Conservation (phyloP, 805 yeast species). For the Suhomyces kilbournensis region DNA sequence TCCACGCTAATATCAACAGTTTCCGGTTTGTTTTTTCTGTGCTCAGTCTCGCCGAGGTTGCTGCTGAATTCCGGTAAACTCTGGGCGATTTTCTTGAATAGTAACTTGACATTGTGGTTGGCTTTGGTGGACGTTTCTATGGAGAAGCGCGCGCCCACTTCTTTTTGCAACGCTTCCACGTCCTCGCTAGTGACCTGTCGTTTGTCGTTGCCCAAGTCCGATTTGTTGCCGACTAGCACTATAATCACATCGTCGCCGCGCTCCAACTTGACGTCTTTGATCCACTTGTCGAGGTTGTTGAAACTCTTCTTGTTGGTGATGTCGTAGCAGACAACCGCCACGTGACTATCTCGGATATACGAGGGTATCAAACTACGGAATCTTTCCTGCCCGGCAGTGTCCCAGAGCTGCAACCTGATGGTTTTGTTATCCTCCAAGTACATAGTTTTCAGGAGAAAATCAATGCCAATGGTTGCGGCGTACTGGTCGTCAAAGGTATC, state of each 20-base stretch:
- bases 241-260: slow-evolving; percentile 87
- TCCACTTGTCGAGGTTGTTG: slow-evolving; percentile 84
- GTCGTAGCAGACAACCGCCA: slow-evolving; percentile 96
- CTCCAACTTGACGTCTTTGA: slow-evolving; percentile 90
- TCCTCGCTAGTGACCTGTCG: slow-evolving; percentile 82
- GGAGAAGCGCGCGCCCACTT: slow-evolving; percentile 71
- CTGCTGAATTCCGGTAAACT: slow-evolving; percentile 74
- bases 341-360: slow-evolving; percentile 92
- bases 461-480: slow-evolving; percentile 96
- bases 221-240: slow-evolving; percentile 89
- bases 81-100: slow-evolving; percentile 89
- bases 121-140: slow-evolving; percentile 95
- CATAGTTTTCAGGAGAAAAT: slow-evolving; percentile 75
- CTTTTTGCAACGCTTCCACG: slow-evolving; percentile 73
- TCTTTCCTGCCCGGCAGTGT: slow-evolving; percentile 96
- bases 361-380: slow-evolving; percentile 93
- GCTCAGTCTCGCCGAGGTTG: slow-evolving; percentile 8
- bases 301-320: slow-evolving; percentile 84
- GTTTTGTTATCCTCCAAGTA: slow-evolving; percentile 90
- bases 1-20: slow-evolving; percentile 40
- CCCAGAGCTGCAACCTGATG: slow-evolving; percentile 93
- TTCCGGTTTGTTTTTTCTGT: slow-evolving; percentile 26
- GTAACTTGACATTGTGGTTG: slow-evolving; percentile 86
- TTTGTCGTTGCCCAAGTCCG: slow-evolving; percentile 67
- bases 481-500: slow-evolving; percentile 96